Base-by-base conservation (phyloP, 805 yeast genomes). In the Brettanomyces bruxellensis region DNA sequence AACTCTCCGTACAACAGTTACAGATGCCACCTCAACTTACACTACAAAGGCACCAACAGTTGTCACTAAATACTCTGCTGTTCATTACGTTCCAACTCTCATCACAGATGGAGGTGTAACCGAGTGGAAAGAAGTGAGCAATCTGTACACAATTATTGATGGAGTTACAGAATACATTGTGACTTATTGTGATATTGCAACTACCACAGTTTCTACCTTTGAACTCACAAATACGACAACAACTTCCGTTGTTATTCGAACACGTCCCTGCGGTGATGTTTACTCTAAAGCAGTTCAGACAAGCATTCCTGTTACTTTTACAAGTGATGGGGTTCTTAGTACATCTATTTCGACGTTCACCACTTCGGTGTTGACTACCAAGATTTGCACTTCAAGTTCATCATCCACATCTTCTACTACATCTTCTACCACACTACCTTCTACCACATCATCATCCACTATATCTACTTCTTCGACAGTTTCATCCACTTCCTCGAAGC, bases 151-250 rank as follows among this genome's bases (percentile, higher is more conserved):
- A 3, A 50, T 48, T 43, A 41, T 52, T 35, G 51, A 49, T 34
- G 61, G 60, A 11, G 45, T 45, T 14, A 35, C 49, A 3, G 46
- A 51, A 3, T 50, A 49, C 4, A 46, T 54, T 30, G 51, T 56
- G 11, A 59, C 63, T 24, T 56, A 53, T 25, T 59, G 63, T 46
- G 57, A 48, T 32, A 51, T 58, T 34, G 49, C 53, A 3, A 49
- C 46, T n/a, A 32, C 46, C n/a, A 44, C 52, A 4, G 48, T 51
- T 4, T 40, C 48, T 25, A 38, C 51, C 1, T 43, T 43, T 7
- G 34, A 49, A 30, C 39, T 51, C 3, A 49, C 45, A 12, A 45
- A 52, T 18, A 47, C 55, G 5, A 28, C 44, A 11, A 25, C 40
- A 12, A 43, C 40, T 22, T 9, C 12, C 5, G 28, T 23, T 9